A percentile compares a stretch with the other conserved stretches of the same genome.
Evolutionary conservation across 1,284 basidiomycete genomes (phyloP).

Genomic region (Tylopilus sp.): DNA sequence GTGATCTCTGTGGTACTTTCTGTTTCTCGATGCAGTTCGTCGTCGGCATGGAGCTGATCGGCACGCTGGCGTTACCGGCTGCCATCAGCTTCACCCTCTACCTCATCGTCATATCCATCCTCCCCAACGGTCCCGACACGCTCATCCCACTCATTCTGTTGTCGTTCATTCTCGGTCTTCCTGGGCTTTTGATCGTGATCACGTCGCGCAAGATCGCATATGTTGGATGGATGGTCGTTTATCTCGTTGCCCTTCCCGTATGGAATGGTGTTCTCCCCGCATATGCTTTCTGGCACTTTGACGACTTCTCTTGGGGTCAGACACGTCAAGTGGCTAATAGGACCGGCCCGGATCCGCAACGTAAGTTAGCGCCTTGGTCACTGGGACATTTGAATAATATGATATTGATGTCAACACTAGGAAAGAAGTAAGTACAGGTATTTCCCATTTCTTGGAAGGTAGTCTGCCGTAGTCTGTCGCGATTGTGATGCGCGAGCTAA

Average conservation of each 20-base stretch:
- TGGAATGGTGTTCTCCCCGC: slow-evolving; percentile 97
- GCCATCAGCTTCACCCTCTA: slow-evolving; percentile 97
- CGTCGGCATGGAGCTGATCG: slow-evolving; percentile 97
- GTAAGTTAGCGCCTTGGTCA: no score
- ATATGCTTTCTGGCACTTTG: slow-evolving; percentile 99
- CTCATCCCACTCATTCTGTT: slow-evolving; percentile 95
- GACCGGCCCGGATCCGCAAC: no score
- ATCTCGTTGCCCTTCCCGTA: slow-evolving; percentile 91
- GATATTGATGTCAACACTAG: no score
- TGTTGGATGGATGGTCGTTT: slow-evolving; percentile 97
- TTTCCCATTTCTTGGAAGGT: no score
- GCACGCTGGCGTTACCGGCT: slow-evolving; percentile 96
- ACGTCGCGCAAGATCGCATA: slow-evolving; percentile 96
- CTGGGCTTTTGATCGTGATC: slow-evolving; percentile 94
- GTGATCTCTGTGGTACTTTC: slow-evolving; percentile 96
- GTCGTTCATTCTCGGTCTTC: slow-evolving; percentile 94
- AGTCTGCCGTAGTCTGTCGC: no score
- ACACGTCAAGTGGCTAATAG: slow-evolving; percentile 76
- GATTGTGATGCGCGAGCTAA: no score
- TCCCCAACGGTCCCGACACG: slow-evolving; percentile 83
- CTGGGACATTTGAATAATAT: no score
- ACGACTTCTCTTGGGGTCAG: slow-evolving; percentile 99
- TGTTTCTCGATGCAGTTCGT: slow-evolving; percentile 99
- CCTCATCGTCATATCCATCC: slow-evolving; percentile 87
- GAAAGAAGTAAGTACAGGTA: no score